Evolutionary conservation across 2,329 filamentous ascomycete genomes (phyloP), one percentile per base, ranked within the genome.

Genomic region (Hypoxylon sp.): DNA sequence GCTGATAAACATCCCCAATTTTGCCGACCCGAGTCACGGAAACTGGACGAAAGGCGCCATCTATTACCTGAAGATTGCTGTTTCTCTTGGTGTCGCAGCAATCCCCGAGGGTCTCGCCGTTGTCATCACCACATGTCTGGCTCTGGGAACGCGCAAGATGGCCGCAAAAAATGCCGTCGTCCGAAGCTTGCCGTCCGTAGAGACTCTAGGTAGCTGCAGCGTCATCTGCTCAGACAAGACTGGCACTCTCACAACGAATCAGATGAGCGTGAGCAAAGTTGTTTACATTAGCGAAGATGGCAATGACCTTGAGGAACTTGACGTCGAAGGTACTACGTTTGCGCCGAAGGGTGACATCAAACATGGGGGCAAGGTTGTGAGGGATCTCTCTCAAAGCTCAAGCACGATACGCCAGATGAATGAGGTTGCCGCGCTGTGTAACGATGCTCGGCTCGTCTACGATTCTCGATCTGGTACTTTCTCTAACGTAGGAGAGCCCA

Each of bases 151-250:
- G 3, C 90, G 96, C 70, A 98, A 97, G 82, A 99, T 99, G 96
- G 96, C 96, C 18, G 92, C 93, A 64, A 98, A 97, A 84, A 98
- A 98, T 76, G 96, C 96, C 6, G 94, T 99, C 36, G 96, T 99
- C 62, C 89, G 96, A 79, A 97, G 93, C 77, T 83, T 99, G 73
- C 96, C 96, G 18, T 99, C 96, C 1, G 96, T 99, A 54, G 96
- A 99, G 81, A 99, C 96, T 11, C 86, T 99, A 55, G 96, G 96
- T 77, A 99, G 96, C 85, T 99, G 96, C 87, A 99, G 96, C 75
- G 94, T 99, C 61, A 97, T 99, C 78, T 99, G 96, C 84, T 99
- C 96, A 3, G 96, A 99, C 84, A 99, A 99, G 85, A 99, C 96
- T 4, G 96, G 96, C 72, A 99, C 96, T 50, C 82, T 99, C 77